Base-by-base conservation (phyloP, 495 filamentous ascomycete genomes). In the Ascodesmis nigricans region DNA sequence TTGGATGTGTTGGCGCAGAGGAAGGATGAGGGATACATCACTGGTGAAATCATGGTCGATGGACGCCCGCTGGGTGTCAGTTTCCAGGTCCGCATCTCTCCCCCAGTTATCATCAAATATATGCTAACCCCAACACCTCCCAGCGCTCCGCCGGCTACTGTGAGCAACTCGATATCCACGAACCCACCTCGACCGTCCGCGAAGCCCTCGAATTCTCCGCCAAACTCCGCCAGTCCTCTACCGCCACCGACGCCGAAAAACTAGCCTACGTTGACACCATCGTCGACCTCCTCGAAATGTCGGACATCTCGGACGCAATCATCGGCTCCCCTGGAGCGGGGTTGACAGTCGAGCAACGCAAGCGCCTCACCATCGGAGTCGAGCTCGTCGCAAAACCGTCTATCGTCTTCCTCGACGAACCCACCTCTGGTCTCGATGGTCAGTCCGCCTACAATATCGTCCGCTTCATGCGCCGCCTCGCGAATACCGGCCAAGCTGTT, bases 91-190 rank as follows among this genome's bases (percentile, higher is more conserved):
- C n/a, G n/a, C n/a, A n/a, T n/a, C n/a, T n/a, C n/a, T n/a, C n/a
- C n/a, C n/a, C n/a, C n/a, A n/a, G n/a, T n/a, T n/a, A n/a, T n/a
- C n/a, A n/a, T n/a, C n/a, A n/a, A n/a, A 32, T 66, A 68, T 28
- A 75, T n/a, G 67, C n/a, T n/a, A n/a, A n/a, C n/a, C n/a, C n/a
- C n/a, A n/a, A n/a, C n/a, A 68, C 21, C 11, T 92, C 91, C 54
- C 77, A 83, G 47, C 65, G 81, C 14, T 65, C 65, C 13, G 84
- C 78, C 22, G 81, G 81, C 19, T 91, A 78, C 55, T 79, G 76
- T 43, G 70, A 90, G 51, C 81, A 92, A 53, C 77, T 77, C 58
- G 81, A 91, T 57, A 45, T 91, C 13, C 82, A 91, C 49, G 71
- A 75, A 39, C 57, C 55, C 9, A 72, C 70, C 8, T 56, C 67